phyloP scores from a whole-genome alignment of 768 basidiomycete genomes.

The Panaeolus cyanescens region DNA sequence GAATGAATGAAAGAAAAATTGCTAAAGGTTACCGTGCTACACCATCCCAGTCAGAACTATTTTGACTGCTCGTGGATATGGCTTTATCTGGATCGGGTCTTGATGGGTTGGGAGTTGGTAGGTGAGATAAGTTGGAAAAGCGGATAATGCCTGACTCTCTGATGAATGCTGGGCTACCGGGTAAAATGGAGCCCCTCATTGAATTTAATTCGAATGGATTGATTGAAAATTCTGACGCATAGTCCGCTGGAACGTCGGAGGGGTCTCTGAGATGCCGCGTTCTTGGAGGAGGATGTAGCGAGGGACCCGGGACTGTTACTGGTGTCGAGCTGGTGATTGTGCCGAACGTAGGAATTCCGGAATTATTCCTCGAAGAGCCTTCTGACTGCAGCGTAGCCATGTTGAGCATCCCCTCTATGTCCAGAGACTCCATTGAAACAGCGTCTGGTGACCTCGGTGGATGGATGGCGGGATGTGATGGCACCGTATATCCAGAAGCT shows the following conservation, averaged over 20 bases:
- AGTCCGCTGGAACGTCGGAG: conserved; percentile 31
- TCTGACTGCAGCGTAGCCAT: conserved; percentile 44
- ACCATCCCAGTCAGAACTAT: conserved; percentile 27
- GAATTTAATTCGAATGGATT: conserved; percentile 16
- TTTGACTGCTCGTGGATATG: conserved; percentile 16
- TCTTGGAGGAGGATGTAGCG: conserved; percentile 11
- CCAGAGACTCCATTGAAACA: conserved; percentile 38
- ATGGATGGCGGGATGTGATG: conserved; percentile 7
- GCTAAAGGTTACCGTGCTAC: conserved; percentile 21
- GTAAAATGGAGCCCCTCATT: neutral
- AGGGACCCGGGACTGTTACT: conserved; percentile 12
- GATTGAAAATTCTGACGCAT: conserved; percentile 25
- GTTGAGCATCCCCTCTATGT: conserved; percentile 58
- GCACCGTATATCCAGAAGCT: neutral
- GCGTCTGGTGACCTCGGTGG: conserved; percentile 19
- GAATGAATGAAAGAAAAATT: neutral
- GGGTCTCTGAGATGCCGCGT: conserved; percentile 29
- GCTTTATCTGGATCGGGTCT: conserved; percentile 9
- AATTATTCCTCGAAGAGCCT: conserved; percentile 24
- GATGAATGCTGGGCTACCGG: neutral
- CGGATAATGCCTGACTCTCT: neutral
- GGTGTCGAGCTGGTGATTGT: conserved; percentile 11
- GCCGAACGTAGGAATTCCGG: conserved; percentile 18
- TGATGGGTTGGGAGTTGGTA: neutral
- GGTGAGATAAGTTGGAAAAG: neutral